phyloP scores from a whole-genome alignment of 2,329 filamentous ascomycete species.

The Parastagonospora avenae region DNA sequence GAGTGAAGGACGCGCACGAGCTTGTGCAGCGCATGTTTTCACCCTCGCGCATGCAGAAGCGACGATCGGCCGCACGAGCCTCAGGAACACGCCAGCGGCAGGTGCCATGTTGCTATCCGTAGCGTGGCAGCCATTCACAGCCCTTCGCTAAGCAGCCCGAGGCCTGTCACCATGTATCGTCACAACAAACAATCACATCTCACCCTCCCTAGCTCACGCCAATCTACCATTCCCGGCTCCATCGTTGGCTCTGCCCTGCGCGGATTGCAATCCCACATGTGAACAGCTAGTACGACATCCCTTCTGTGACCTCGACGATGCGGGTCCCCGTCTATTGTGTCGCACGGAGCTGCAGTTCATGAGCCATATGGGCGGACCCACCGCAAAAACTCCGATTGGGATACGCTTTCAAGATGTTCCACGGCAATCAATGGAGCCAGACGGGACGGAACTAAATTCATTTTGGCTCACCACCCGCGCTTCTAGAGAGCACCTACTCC shows the following conservation, averaged over 20 bases:
- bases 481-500: too few species aligned
- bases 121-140: constrained; percentile 11
- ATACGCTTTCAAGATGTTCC: background rate
- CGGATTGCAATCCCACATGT: background rate
- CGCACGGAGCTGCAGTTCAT: constrained; percentile 5
- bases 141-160: constrained; percentile 9
- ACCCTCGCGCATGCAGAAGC: constrained; percentile 13
- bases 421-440: too few species aligned
- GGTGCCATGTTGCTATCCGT: background rate
- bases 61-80: constrained; percentile 19
- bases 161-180: constrained; percentile 10
- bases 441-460: constrained; percentile 1
- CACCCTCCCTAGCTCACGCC: background rate
- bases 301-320: background rate
- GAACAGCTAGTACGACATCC: background rate
- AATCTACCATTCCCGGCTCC: background rate
- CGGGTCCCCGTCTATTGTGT: constrained; percentile 9
- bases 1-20: constrained; percentile 8
- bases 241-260: too few species aligned
- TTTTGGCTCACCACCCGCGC: constrained; percentile 11
- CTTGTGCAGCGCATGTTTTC: constrained; percentile 7
- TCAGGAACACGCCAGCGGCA: constrained; percentile 14
- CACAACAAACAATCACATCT: constrained; percentile 17
- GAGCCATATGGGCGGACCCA: background rate
- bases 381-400: background rate